Conservation (phyloP, 73 alveolate genomes). For the Paraurostyla sp. region DNA sequence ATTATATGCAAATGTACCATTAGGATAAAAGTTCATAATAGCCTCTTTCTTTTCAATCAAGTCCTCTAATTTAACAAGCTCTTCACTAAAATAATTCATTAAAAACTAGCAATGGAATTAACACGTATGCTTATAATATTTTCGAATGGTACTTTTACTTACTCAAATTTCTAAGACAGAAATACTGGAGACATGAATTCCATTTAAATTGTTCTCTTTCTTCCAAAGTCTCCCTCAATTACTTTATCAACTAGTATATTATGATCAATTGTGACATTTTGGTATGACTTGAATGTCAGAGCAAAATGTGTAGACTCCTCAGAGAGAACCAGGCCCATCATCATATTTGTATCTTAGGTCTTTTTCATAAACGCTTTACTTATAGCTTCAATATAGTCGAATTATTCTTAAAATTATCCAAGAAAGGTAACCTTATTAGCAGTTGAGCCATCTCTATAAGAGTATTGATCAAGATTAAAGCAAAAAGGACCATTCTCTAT, state of each 20-base stretch:
- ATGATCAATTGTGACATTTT: background rate
- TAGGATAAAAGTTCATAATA: background rate
- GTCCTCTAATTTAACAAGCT: background rate
- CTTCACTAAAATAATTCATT: background rate
- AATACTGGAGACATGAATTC: background rate
- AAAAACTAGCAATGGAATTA: background rate
- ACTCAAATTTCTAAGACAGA: background rate
- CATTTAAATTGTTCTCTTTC: background rate
- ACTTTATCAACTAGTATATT: background rate
- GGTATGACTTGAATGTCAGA: background rate
- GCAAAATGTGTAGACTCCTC: background rate
- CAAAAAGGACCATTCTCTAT: slow-evolving; percentile 13
- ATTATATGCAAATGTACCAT: slow-evolving; percentile 15
- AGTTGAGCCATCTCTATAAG: background rate
- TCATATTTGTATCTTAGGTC: background rate
- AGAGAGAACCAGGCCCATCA: background rate
- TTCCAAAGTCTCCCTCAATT: background rate
- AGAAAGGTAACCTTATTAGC: background rate
- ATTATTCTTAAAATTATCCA: background rate
- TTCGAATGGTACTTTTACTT: too few species aligned
- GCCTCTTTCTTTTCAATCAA: background rate
- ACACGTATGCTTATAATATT: too few species aligned
- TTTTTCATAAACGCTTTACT: background rate
- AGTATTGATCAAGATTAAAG: background rate
- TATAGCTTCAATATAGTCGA: background rate